Evolutionary conservation across 768 basidiomycete species (phyloP), one percentile per base, ranked within the genome.

Genomic region (Lactarius indigo): DNA sequence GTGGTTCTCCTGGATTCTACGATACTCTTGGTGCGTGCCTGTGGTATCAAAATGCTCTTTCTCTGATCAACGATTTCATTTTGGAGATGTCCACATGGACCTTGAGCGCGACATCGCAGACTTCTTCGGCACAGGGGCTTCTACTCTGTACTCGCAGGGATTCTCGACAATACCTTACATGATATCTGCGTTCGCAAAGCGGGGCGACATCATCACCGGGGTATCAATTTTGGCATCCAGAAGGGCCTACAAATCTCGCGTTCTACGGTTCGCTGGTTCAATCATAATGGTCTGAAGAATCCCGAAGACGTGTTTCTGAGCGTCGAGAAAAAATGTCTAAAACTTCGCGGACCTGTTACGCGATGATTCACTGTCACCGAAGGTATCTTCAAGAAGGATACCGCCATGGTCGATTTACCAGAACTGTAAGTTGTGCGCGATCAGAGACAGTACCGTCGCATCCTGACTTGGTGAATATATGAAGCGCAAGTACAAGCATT

Each of bases 1-100:
- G 97, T 73, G 96, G 97, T 2, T 96, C 97, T 47, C 89, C 95
- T 31, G 94, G 95, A 13, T 99, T 99, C 80, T 98, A 98, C 75
- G 97, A 96, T 17, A 96, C 92, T 3, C 82, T 97, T 52, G 96
- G 95, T 96, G 67, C 63, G 89, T 80, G n/a, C n/a, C 42, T 31
- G 56, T 47, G 61, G n/a, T 12, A 17, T 28, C 33, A 2, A 18
- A 5, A 50, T 28, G n/a, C 20, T 0, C 17, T 30, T 33, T 37
- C 47, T 31, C 35, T 42, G 44, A 56, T 23, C 41, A 28, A 3
- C 28, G 26, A 2, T 3, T 23, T 47, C 1, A 4, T 10, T 35
- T 33, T 2, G 5, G 67, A 96, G 96, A 98, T 71, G 94, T 97
- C 6, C 97, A 99, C 75, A 87, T 92, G 75, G 83, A 2, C 9